Evolutionary conservation across 1,284 basidiomycete species (phyloP), one percentile per base, ranked within the genome.

Genomic region (Austroboletus novae-zelandiae): DNA sequence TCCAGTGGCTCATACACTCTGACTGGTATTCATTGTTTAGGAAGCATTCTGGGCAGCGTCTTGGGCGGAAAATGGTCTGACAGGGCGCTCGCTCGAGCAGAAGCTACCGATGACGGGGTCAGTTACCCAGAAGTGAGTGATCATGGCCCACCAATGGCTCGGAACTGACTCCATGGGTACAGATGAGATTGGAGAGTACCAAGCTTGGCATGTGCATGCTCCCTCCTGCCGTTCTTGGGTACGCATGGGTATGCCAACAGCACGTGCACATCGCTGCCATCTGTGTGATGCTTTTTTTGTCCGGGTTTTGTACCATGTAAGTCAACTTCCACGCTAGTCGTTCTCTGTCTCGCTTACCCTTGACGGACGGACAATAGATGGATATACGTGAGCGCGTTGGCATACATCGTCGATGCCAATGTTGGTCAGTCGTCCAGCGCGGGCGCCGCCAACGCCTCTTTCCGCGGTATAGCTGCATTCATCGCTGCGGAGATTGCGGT

Each of bases 61-160:
- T 55, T 86, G 0, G 93, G 92, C 3, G 93, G 93, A 0, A 72
- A 83, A 10, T 91, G 83, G 72, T 90, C 86, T 2, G 93, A 95
- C 65, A 67, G 71, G 45, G 75, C 83, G 30, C 75, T 94, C 30
- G 65, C 69, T 9, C 71, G 72, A 34, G 70, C 88, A 29, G 88
- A 81, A 55, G 76, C 72, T 27, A 70, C 73, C 36, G 86, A 90
- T 57, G 82, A 79, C 0, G 89, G 88, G 0, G 70, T 76, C 30
- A 74, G 75, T 40, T 74, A 76, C 47, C 80, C 90, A 9, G 91
- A 93, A 76, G 87, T 84, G 52, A 65, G 72, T 35, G 6, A 14
- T 5, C 13, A 11, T 14, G 32, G 4, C 4, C 4, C 11, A 14
- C n/a, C 36, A 18, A 17, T 18, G 8, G 6, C n/a, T 18, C 36